phyloP scores from a whole-genome alignment of 352 stramenopile species.

The Halophytophthora batemanensis region DNA sequence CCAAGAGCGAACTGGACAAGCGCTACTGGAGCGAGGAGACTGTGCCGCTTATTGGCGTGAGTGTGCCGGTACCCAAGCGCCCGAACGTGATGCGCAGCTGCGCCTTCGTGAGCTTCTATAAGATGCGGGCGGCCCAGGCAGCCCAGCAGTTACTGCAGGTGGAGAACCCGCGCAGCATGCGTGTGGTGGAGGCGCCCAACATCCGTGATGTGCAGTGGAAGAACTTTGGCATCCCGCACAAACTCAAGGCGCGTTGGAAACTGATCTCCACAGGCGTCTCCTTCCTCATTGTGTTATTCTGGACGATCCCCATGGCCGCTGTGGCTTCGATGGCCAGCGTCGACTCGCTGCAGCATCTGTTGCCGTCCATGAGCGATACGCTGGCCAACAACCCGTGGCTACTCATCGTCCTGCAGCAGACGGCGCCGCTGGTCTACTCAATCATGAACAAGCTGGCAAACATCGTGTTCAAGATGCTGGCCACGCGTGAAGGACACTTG shows the following conservation, averaged over 20 bases:
- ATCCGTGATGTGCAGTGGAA: conserved; percentile 71
- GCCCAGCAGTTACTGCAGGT: conserved; percentile 69
- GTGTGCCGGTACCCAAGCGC: conserved; percentile 31
- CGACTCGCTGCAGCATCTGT: conserved; percentile 52
- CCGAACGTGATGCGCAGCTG: conserved; percentile 62
- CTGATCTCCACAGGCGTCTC: conserved; percentile 59
- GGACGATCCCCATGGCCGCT: conserved; percentile 80
- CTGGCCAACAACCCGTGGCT: conserved; percentile 64
- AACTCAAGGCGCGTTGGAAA: conserved; percentile 42
- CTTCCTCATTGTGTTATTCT: conserved; percentile 69
- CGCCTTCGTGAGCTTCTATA: conserved; percentile 79
- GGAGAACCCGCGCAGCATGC: conserved; percentile 52
- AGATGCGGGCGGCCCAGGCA: conserved; percentile 65
- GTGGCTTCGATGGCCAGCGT: conserved; percentile 69
- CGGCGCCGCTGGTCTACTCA: conserved; percentile 64
- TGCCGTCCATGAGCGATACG: conserved; percentile 62
- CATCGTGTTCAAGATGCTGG: conserved; percentile 64
- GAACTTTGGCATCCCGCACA: conserved; percentile 62
- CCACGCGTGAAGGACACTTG: conserved; percentile 58
- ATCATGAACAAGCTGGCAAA: conserved; percentile 56
- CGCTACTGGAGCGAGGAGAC: conserved; percentile 24
- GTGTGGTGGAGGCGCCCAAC: conserved; percentile 49
- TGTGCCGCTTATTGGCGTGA: conserved; percentile 25
- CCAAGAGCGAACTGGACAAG: conserved; percentile 28
- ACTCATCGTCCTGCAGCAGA: conserved; percentile 65